phyloP scores from a whole-genome alignment of 805 yeast species.

The Yamadazyma olivae region DNA sequence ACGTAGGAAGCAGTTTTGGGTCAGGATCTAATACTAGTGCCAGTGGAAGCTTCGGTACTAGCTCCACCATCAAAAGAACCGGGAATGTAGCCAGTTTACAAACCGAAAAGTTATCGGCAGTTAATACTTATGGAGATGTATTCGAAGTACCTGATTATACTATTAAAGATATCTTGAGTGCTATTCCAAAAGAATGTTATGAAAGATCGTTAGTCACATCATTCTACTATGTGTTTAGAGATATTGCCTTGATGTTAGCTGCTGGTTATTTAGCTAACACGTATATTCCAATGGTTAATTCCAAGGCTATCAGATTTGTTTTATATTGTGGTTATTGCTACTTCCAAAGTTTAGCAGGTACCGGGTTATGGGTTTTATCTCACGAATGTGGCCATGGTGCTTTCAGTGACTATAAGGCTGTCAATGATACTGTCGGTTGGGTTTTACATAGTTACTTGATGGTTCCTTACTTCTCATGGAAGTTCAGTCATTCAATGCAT shows the following conservation, averaged over 20 bases:
- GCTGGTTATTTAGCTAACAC: slow-evolving; percentile 54
- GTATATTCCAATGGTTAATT: slow-evolving; percentile 50
- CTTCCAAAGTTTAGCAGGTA: slow-evolving; percentile 56
- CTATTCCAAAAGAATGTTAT: slow-evolving; percentile 74
- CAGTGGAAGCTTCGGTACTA: too few relatives aligned
- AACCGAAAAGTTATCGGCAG: slow-evolving; percentile 25
- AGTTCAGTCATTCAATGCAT: slow-evolving; percentile 78
- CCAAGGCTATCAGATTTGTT: slow-evolving; percentile 42
- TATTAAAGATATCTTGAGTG: slow-evolving; percentile 69
- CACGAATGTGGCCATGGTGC: slow-evolving; percentile 94
- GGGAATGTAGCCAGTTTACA: not conserved
- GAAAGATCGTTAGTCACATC: slow-evolving; percentile 56
- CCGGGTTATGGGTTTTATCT: slow-evolving; percentile 83
- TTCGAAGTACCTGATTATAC: slow-evolving; percentile 74
- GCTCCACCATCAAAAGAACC: slow-evolving; percentile 1
- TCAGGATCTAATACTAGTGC: too few relatives aligned
- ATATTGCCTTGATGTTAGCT: slow-evolving; percentile 40
- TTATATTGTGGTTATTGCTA: slow-evolving; percentile 21
- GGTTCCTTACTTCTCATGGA: slow-evolving; percentile 90
- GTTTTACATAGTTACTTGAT: slow-evolving; percentile 70
- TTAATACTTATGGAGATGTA: slow-evolving; percentile 61
- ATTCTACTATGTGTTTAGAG: slow-evolving; percentile 66
- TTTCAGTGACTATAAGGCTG: slow-evolving; percentile 66
- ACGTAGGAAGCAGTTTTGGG: not conserved
- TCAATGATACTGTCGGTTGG: slow-evolving; percentile 84